phyloP scores from a whole-genome alignment of 2,329 filamentous ascomycete species.

The Colletotrichum limetticola region DNA sequence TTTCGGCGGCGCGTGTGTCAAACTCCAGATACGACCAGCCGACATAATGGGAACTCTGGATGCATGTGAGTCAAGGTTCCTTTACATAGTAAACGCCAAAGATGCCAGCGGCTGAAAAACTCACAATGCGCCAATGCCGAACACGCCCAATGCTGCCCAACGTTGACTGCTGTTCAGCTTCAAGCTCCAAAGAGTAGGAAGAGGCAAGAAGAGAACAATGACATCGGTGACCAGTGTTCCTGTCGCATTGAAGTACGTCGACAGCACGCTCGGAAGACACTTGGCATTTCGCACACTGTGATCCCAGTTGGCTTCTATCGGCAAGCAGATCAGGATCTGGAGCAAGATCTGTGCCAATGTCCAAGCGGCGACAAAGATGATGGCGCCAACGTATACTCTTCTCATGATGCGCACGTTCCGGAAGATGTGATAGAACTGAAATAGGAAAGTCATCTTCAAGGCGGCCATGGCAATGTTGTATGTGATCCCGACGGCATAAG shows the following conservation, averaged over 20 bases:
- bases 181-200: no score
- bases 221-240: no score
- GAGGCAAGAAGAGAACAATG: no score
- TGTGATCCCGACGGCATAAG: neutral
- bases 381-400: slow-evolving; percentile 16
- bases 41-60: slow-evolving; percentile 12
- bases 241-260: no score
- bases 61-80: no score
- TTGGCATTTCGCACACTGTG: neutral
- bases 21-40: slow-evolving; percentile 8
- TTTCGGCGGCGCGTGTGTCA: neutral
- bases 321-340: slow-evolving; percentile 7
- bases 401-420: slow-evolving; percentile 14
- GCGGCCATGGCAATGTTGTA: slow-evolving; percentile 11
- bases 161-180: no score
- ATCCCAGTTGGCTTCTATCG: slow-evolving; percentile 16
- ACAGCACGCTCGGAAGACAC: no score
- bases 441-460: slow-evolving; percentile 18
- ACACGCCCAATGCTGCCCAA: no score
- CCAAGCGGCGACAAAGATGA: slow-evolving; percentile 15
- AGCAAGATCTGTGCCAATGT: slow-evolving; percentile 10
- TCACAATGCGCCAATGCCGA: no score
- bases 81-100: no score
- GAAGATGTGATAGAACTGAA: slow-evolving; percentile 21
- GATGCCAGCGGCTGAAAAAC: no score